A percentile compares a stretch with the other conserved stretches of the same genome.
These are phyloP conservation scores for Penicillium sp. DNA, from an alignment of 2,329 filamentous ascomycete species.

Conservation along the genomic window DNA sequence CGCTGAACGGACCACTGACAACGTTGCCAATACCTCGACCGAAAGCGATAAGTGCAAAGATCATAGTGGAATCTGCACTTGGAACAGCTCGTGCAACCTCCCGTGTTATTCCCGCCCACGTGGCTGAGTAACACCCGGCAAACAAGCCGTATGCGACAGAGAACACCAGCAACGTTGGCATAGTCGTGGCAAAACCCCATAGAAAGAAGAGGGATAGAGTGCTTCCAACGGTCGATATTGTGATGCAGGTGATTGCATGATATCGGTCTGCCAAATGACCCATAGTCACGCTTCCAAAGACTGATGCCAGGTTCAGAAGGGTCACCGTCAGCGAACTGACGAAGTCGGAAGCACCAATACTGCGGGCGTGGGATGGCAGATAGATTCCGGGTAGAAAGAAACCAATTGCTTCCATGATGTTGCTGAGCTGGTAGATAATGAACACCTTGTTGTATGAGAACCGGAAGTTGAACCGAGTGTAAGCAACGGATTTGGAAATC, in stretches of 20 bases:
- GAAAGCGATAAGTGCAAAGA: constrained; percentile 51
- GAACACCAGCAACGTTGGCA: constrained; percentile 46
- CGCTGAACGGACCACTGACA: constrained; percentile 54
- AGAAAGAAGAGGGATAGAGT: constrained; percentile 45
- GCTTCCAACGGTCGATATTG: constrained; percentile 45
- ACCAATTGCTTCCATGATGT: constrained; percentile 38
- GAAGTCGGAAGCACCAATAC: constrained; percentile 24
- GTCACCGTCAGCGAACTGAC: constrained; percentile 33
- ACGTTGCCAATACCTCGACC: constrained; percentile 56
- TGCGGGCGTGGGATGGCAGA: constrained; percentile 40
- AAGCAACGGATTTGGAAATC: constrained; percentile 18
- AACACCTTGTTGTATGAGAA: constrained; percentile 42
- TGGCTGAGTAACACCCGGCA: constrained; percentile 44
- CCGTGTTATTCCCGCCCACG: constrained; percentile 49
- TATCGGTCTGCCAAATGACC: constrained; percentile 45
- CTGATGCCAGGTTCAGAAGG: constrained; percentile 32
- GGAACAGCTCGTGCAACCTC: constrained; percentile 41
- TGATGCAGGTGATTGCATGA: constrained; percentile 40
- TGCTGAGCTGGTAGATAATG: constrained; percentile 50
- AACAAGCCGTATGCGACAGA: constrained; percentile 48
- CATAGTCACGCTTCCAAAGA: constrained; percentile 37
- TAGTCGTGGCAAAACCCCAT: constrained; percentile 49
- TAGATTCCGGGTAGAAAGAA: constrained; percentile 42
- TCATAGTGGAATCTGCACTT: constrained; percentile 48
- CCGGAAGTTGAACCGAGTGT: constrained; percentile 43